phyloP scores from a whole-genome alignment of 257 asterid genomes.

The Scutellaria barbata region DNA sequence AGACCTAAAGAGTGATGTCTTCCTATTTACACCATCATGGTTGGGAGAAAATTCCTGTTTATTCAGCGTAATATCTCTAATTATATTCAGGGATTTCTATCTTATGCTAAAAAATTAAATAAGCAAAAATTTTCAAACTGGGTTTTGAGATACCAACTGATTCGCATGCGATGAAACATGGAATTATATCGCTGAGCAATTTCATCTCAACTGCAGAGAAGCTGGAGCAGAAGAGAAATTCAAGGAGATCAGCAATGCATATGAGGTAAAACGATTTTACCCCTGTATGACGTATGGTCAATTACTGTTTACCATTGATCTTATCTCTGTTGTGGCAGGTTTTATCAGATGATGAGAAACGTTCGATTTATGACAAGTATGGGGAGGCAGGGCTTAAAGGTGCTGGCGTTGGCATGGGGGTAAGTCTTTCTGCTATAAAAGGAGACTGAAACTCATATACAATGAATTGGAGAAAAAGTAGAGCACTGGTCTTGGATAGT shows the following conservation, averaged over 20 bases:
- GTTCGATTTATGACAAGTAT: constrained; percentile 88
- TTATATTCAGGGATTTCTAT: constrained; percentile 4
- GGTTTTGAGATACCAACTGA: constrained; percentile 6
- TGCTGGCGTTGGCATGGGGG: constrained; percentile 90
- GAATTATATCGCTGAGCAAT: constrained; percentile 23
- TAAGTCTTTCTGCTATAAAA: constrained; percentile 50
- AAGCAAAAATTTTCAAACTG: background rate
- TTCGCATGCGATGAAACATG: background rate
- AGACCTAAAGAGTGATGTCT: background rate
- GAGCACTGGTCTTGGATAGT: background rate
- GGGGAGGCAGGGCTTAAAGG: constrained; percentile 99
- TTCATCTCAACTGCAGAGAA: constrained; percentile 60
- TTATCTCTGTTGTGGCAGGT: constrained; percentile 55
- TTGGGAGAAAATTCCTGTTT: constrained; percentile 19
- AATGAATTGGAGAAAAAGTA: background rate
- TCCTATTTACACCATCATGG: constrained; percentile 3
- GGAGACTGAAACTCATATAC: background rate
- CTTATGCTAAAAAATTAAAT: constrained; percentile 1
- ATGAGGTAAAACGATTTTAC: constrained; percentile 68
- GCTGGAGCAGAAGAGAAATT: constrained; percentile 93
- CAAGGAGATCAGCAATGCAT: constrained; percentile 96
- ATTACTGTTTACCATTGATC: background rate
- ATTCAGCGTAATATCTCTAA: background rate
- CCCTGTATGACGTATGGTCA: constrained; percentile 19
- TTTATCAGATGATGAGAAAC: constrained; percentile 92